Base-by-base conservation (phyloP, 73 alveolate genomes). In the Uronychia binucleata region DNA sequence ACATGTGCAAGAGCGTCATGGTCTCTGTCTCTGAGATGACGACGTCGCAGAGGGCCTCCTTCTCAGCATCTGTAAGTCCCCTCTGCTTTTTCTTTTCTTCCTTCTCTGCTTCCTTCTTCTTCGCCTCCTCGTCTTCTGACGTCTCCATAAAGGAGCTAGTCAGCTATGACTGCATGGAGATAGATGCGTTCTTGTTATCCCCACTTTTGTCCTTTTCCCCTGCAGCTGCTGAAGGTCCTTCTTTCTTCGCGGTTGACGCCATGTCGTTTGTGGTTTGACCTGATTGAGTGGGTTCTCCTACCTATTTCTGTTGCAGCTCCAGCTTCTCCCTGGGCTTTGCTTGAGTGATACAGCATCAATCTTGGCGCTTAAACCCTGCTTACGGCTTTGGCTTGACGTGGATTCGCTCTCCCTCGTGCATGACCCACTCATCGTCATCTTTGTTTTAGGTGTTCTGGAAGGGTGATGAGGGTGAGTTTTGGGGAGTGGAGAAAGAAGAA, bases 11-110 rank as follows among this genome's bases (percentile, higher is more conserved):
- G 33, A 96, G 76, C 8, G 85, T 77, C 31, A 92, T 74, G 28
- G 99, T 96, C 32, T 93, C 93, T 27, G 98, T 92, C 81, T 96
- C 99, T 46, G 94, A 92, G 30, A 96, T 96, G 33, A 92, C 96
- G 25, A 96, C 93, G 76, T 87, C 30, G 11, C 78, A 82, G 1
- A 79, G 79, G 60, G 34, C 35, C 79, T 88, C 93, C 77, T 81
- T 88, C 77, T 82, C 91, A n/a, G n/a, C n/a, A n/a, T n/a, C n/a
- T n/a, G n/a, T n/a, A n/a, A n/a, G n/a, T n/a, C n/a, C n/a, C n/a
- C 88, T 84, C 89, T 28, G 88, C 57, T 26, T 81, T 85, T 1
- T 83, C 93, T 58, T 76, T 84, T 82, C 80, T 89, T 8, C 58
- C 79, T 34, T 80, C 80, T 86, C 77, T 90, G 0, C 78, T 79